Evolutionary conservation across 2,329 filamentous ascomycete genomes (phyloP).

Genomic region (Penicillium corylophilum): DNA sequence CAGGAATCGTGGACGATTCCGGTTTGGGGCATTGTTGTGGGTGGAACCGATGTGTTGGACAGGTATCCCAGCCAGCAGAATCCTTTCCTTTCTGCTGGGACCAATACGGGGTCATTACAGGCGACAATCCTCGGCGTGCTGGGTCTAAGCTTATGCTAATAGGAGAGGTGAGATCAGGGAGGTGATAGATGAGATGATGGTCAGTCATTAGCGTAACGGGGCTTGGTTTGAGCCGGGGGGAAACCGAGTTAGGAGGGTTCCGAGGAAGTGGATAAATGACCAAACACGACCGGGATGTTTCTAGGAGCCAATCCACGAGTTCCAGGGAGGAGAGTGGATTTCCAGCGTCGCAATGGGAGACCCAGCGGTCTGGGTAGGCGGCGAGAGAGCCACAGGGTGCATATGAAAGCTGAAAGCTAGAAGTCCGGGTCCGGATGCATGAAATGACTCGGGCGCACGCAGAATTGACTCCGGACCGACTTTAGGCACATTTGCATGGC

Average conservation of each 20-base stretch:
- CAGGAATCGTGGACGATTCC: neutral
- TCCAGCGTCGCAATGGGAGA: conserved; percentile 2
- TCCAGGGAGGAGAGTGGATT: neutral
- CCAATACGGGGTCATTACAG: neutral
- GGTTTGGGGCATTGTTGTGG: neutral
- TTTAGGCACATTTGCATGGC: neutral
- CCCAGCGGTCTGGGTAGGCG: conserved; percentile 1
- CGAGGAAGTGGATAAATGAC: neutral
- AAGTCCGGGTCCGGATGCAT: neutral
- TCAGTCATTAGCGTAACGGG: neutral
- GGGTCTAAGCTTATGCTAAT: neutral
- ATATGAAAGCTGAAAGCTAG: neutral
- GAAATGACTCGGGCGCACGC: neutral
- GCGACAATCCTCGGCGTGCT: neutral
- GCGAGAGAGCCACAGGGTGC: neutral
- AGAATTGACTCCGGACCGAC: neutral
- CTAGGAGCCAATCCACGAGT: neutral
- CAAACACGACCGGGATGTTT: neutral
- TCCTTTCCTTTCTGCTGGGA: neutral
- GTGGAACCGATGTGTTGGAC: neutral
- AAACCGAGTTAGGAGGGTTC: neutral
- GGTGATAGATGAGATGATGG: neutral
- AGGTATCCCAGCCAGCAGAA: neutral
- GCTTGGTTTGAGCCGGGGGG: neutral
- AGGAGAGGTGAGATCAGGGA: neutral